Conservation (phyloP, 2,329 filamentous ascomycete species). For the Teratosphaeria gauchensis region DNA sequence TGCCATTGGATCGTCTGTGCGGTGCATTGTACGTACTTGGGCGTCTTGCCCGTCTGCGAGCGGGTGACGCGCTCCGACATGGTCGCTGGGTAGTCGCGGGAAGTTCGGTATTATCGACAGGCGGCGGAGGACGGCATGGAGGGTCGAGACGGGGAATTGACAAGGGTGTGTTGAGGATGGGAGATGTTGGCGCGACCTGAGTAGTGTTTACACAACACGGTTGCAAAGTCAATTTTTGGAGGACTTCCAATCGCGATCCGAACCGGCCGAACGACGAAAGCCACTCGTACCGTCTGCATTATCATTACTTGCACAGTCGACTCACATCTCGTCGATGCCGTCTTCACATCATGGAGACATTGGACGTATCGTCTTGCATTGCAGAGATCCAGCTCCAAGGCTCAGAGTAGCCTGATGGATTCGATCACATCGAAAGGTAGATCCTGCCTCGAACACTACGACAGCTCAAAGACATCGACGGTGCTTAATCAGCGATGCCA, state of each 20-base stretch:
- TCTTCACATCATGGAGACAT: not conserved
- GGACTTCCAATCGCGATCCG: not conserved
- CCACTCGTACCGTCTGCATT: not conserved
- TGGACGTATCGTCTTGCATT: no score
- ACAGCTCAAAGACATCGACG: not conserved
- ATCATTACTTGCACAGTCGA: not conserved
- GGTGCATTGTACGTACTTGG: constrained; percentile 28
- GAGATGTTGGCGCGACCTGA: not conserved
- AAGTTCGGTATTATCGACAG: not conserved
- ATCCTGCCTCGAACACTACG: not conserved
- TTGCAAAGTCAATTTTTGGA: not conserved
- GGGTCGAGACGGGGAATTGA: not conserved
- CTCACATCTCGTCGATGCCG: not conserved
- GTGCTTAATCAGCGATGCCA: no score
- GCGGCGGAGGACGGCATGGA: not conserved
- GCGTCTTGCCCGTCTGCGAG: constrained; percentile 40
- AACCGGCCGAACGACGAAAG: not conserved
- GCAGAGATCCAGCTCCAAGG: not conserved
- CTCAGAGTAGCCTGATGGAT: not conserved
- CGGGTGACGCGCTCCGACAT: constrained; percentile 28
- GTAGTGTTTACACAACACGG: not conserved
- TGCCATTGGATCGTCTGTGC: not conserved
- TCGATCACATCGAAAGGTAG: not conserved
- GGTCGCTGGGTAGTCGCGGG: not conserved
- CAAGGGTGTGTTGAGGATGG: not conserved